These are phyloP conservation scores for Vaccinium myrtillus DNA, from an alignment of 148 eudicot species.

Conservation along the genomic window DNA sequence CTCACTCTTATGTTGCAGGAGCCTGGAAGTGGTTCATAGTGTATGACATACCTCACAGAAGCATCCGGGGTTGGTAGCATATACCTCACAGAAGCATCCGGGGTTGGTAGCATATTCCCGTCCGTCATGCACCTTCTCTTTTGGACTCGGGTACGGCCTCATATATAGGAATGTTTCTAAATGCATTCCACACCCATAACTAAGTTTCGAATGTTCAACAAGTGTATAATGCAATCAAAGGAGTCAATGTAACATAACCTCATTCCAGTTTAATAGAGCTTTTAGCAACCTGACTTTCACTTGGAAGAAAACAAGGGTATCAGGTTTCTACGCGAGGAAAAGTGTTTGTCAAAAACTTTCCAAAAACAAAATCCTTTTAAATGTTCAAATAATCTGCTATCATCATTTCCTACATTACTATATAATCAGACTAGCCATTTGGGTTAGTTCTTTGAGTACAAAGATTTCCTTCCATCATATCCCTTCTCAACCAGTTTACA, in stretches of 20 bases:
- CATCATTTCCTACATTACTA: background rate
- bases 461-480: background rate
- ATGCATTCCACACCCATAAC: background rate
- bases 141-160: background rate
- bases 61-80: background rate
- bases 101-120: too few relatives aligned
- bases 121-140: too few relatives aligned
- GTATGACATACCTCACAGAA: background rate
- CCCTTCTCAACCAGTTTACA: slow-evolving; percentile 18
- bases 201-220: background rate
- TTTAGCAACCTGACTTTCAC: background rate
- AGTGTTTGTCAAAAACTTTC: background rate
- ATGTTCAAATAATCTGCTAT: background rate
- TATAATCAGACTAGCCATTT: background rate
- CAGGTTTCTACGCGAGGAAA: background rate
- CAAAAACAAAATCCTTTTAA: background rate
- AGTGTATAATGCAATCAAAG: background rate
- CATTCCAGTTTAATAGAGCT: background rate
- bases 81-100: background rate
- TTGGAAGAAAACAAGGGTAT: background rate
- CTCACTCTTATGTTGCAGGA: background rate
- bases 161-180: background rate
- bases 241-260: background rate
- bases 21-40: background rate
- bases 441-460: background rate